A percentile compares a stretch with the other conserved stretches of the same genome.
These are phyloP conservation scores for Nemania diffusa DNA, from an alignment of 2,329 filamentous ascomycete genomes.

Conservation along the genomic window DNA sequence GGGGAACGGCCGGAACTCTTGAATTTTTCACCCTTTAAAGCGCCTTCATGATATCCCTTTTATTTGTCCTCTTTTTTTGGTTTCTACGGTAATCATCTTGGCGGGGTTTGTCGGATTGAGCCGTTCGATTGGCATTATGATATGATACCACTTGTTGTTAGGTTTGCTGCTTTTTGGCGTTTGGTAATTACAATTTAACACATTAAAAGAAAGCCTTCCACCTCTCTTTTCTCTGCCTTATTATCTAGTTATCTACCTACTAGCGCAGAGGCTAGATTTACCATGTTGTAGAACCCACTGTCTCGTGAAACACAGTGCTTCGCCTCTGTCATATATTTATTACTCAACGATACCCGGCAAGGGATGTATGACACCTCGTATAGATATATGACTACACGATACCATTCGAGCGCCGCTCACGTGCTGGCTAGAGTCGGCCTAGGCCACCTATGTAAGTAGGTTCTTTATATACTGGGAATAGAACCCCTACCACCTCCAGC, in stretches of 20 bases:
- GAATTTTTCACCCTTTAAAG: not conserved
- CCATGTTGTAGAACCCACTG: not conserved
- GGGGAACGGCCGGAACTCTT: slow-evolving; percentile 1
- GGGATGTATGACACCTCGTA: slow-evolving; percentile 1
- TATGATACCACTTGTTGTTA: slow-evolving; percentile 36
- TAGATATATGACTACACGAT: not conserved
- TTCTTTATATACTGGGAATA: not conserved
- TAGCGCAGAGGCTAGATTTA: not conserved
- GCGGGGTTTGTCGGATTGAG: slow-evolving; percentile 2
- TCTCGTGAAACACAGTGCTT: not conserved
- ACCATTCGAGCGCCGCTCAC: not conserved
- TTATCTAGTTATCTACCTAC: not conserved
- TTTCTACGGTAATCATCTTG: slow-evolving; percentile 4
- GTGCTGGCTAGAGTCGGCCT: not conserved
- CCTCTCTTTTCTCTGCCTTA: not conserved
- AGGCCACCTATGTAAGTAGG: not conserved
- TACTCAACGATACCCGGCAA: not conserved
- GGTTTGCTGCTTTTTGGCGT: slow-evolving; percentile 1
- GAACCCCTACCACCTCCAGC: not conserved
- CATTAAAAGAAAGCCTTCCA: not conserved
- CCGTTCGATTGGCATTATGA: slow-evolving; percentile 16
- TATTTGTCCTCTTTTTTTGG: not conserved
- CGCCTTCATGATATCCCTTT: slow-evolving; percentile 6
- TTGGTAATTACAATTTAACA: not conserved
- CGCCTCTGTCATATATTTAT: not conserved